Conservation (phyloP, 2,329 filamentous ascomycete genomes). For the Phialophora verrucosa region DNA sequence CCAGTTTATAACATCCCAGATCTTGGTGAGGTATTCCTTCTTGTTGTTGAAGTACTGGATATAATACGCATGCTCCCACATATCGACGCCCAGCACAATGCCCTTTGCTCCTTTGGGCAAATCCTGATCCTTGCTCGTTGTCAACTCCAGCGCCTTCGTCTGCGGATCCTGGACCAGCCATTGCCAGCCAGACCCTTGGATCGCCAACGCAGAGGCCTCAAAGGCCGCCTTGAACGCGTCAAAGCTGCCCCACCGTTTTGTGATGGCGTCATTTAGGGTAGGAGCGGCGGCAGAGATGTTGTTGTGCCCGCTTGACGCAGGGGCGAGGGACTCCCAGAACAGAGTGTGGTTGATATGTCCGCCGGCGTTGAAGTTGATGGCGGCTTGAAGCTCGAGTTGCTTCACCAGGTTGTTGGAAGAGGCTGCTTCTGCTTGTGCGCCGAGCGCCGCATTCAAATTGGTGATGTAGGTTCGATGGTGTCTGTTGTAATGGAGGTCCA, state of each 20-base stretch:
- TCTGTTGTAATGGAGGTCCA: slow-evolving; percentile 94
- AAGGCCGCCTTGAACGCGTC: slow-evolving; percentile 71
- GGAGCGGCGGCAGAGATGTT: slow-evolving; percentile 61
- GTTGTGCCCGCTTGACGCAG: slow-evolving; percentile 61
- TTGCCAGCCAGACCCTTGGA: slow-evolving; percentile 87
- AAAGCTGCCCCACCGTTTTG: slow-evolving; percentile 70
- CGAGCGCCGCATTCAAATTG: slow-evolving; percentile 79
- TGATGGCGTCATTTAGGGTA: slow-evolving; percentile 65
- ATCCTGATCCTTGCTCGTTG: slow-evolving; percentile 87
- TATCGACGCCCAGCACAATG: slow-evolving; percentile 79
- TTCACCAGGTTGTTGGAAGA: slow-evolving; percentile 59
- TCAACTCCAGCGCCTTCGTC: slow-evolving; percentile 64
- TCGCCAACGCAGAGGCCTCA: slow-evolving; percentile 66
- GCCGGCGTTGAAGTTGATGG: slow-evolving; percentile 70
- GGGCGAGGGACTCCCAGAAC: slow-evolving; percentile 78
- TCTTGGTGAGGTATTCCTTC: slow-evolving; percentile 33
- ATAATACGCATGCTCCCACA: slow-evolving; percentile 96
- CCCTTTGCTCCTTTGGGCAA: slow-evolving; percentile 27
- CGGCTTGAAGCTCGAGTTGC: slow-evolving; percentile 64
- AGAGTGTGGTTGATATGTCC: slow-evolving; percentile 68
- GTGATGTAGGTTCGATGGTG: slow-evolving; percentile 95
- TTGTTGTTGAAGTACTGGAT: slow-evolving; percentile 59
- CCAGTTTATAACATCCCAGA: slow-evolving; percentile 37
- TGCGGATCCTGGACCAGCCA: slow-evolving; percentile 73
- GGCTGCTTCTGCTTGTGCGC: slow-evolving; percentile 69